These are phyloP conservation scores for Ophiobolus disseminans DNA, from an alignment of 2,329 filamentous ascomycete genomes.

Conservation along the genomic window DNA sequence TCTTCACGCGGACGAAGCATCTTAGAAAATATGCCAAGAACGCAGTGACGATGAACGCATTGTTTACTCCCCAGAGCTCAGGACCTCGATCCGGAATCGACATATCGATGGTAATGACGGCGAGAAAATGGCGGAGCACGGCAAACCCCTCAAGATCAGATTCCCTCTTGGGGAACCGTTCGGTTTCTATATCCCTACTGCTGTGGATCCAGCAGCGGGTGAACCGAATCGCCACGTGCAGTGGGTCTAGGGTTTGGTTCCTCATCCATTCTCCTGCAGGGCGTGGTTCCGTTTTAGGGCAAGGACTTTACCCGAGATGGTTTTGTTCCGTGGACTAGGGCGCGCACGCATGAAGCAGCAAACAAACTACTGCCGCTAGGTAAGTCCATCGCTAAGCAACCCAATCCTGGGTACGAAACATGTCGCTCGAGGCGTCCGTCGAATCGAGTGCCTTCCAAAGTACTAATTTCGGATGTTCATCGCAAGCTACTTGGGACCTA, in stretches of 20 bases:
- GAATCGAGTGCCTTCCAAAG: neutral
- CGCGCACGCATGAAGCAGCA: neutral
- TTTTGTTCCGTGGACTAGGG: slow-evolving; percentile 11
- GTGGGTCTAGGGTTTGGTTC: slow-evolving; percentile 24
- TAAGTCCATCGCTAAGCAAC: neutral
- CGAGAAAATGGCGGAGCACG: slow-evolving; percentile 6
- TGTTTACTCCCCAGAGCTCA: slow-evolving; percentile 39
- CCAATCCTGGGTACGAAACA: neutral
- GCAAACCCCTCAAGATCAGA: slow-evolving; percentile 5
- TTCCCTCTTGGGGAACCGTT: slow-evolving; percentile 13
- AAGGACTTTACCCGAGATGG: slow-evolving; percentile 16
- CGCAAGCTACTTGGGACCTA: no score
- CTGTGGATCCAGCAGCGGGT: slow-evolving; percentile 21
- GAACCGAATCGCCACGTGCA: slow-evolving; percentile 25
- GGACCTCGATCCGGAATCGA: slow-evolving; percentile 43
- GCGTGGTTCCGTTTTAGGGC: slow-evolving; percentile 30
- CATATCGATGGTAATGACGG: slow-evolving; percentile 26
- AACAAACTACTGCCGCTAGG: neutral
- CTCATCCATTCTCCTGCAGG: slow-evolving; percentile 17
- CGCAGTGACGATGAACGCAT: slow-evolving; percentile 35
- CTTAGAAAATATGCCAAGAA: slow-evolving; percentile 35
- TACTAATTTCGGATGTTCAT: no score
- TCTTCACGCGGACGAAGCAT: slow-evolving; percentile 38
- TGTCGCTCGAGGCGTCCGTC: neutral
- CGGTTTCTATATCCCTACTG: slow-evolving; percentile 24